These are phyloP conservation scores for Bacidia rubella DNA, from an alignment of 495 filamentous ascomycete genomes.

Conservation along the genomic window DNA sequence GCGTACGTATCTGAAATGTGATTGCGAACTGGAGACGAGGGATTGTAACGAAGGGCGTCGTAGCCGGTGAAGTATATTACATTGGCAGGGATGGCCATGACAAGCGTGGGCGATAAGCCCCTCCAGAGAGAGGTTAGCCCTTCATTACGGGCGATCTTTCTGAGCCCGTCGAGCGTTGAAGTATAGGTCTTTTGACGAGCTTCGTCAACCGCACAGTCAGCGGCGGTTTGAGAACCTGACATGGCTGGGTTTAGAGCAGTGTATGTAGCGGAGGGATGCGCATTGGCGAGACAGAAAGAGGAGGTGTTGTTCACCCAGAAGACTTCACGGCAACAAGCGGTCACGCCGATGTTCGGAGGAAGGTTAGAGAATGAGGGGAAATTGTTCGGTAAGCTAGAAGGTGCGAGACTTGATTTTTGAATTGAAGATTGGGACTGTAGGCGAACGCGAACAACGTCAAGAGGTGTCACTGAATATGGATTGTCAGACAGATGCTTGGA, in stretches of 20 bases:
- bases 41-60: conserved; percentile 72
- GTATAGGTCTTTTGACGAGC: conserved; percentile 69
- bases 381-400: conserved; percentile 33
- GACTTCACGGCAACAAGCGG: conserved; percentile 90
- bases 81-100: conserved; percentile 90
- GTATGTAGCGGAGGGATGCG: conserved; percentile 19
- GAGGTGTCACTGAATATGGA: conserved; percentile 60
- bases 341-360: conserved; percentile 73
- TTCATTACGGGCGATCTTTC: conserved; percentile 95
- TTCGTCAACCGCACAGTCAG: conserved; percentile 80
- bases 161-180: conserved; percentile 80
- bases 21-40: conserved; percentile 50
- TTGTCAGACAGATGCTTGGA: neutral
- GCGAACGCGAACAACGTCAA: conserved; percentile 92
- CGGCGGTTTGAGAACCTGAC: conserved; percentile 20
- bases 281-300: conserved; percentile 56
- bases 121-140: conserved; percentile 80
- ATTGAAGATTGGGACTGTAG: conserved; percentile 67
- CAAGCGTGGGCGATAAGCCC: conserved; percentile 77
- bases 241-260: conserved; percentile 25
- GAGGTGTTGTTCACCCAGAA: conserved; percentile 88
- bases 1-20: conserved; percentile 50
- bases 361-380: conserved; percentile 47
- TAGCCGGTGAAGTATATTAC: conserved; percentile 99
- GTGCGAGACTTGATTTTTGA: conserved; percentile 23